Evolutionary conservation across 495 filamentous ascomycete species (phyloP).

Genomic region (Aspergillus cristatus): DNA sequence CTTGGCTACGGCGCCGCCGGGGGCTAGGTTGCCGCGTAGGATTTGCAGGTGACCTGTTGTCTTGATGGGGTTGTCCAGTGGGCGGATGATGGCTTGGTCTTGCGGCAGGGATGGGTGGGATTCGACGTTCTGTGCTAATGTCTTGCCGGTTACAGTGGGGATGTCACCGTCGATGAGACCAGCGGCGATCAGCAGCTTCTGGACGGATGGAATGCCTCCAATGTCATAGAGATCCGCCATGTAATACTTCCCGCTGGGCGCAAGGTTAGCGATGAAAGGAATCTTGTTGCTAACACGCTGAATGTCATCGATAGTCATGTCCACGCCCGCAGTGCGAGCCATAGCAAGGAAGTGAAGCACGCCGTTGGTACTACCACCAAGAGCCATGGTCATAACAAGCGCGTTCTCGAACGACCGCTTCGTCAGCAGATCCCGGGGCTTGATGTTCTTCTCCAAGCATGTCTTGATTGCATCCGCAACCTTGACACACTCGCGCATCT

Average conservation of each 20-base stretch:
- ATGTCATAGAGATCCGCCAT: constrained; percentile 96
- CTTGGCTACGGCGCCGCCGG: constrained; percentile 89
- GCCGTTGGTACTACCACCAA: constrained; percentile 86
- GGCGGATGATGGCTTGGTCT: constrained; percentile 78
- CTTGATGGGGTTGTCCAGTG: constrained; percentile 79
- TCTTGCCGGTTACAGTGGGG: constrained; percentile 85
- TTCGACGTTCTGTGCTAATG: constrained; percentile 78
- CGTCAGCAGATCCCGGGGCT: constrained; percentile 75
- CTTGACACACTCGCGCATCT: constrained; percentile 84
- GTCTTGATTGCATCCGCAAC: constrained; percentile 77
- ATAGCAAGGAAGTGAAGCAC: constrained; percentile 94
- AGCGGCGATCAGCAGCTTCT: constrained; percentile 83
- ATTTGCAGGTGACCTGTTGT: constrained; percentile 82
- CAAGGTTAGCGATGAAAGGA: constrained; percentile 88
- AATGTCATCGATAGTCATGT: constrained; percentile 78
- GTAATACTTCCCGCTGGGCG: constrained; percentile 77
- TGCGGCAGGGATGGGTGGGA: constrained; percentile 71
- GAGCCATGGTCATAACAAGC: constrained; percentile 82
- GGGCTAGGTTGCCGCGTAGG: constrained; percentile 81
- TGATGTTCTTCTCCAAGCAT: constrained; percentile 82
- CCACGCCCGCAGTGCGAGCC: constrained; percentile 79
- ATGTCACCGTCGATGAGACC: constrained; percentile 76
- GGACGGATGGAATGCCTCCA: constrained; percentile 81
- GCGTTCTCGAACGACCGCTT: constrained; percentile 88
- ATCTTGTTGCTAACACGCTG: constrained; percentile 82